Conservation (phyloP, 345 rosid species). For the Citrus mangshanensis region DNA sequence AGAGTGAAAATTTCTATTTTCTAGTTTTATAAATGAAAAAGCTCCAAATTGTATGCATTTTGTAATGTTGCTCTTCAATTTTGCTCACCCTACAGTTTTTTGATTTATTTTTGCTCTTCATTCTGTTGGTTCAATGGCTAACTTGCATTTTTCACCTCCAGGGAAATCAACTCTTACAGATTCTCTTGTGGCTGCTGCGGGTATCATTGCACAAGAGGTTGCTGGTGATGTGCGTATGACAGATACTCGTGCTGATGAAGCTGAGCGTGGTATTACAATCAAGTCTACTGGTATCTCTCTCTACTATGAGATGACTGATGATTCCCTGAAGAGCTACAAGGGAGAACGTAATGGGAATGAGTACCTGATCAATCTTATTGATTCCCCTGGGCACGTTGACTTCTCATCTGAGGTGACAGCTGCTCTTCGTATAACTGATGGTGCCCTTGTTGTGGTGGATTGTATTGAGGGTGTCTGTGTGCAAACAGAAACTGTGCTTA, state of each 20-base stretch:
- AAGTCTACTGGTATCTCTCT: conserved; percentile 88
- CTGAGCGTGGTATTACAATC: conserved; percentile 85
- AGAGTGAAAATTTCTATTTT: neutral
- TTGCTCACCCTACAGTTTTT: neutral
- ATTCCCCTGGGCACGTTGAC: conserved; percentile 84
- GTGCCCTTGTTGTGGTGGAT: conserved; percentile 84
- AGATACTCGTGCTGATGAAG: conserved; percentile 81
- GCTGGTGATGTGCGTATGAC: conserved; percentile 96
- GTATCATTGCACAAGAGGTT: conserved; percentile 84
- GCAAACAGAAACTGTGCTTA: conserved; percentile 79
- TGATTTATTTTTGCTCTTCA: neutral
- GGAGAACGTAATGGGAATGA: conserved; percentile 70
- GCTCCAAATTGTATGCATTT: neutral
- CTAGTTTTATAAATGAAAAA: neutral
- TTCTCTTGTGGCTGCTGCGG: conserved; percentile 94
- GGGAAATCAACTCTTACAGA: conserved; percentile 86
- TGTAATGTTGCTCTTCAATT: neutral
- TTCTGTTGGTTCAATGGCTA: neutral
- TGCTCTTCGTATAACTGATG: conserved; percentile 87
- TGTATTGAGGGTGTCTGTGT: conserved; percentile 88
- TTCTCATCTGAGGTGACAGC: conserved; percentile 89
- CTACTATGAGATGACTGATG: conserved; percentile 63
- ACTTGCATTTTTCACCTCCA: conserved; percentile 11
- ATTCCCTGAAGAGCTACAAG: conserved; percentile 46
- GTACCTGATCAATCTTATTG: conserved; percentile 78